Evolutionary conservation across 345 rosid genomes (phyloP), one percentile per base, ranked within the genome.

Genomic region (Salix brachista): DNA sequence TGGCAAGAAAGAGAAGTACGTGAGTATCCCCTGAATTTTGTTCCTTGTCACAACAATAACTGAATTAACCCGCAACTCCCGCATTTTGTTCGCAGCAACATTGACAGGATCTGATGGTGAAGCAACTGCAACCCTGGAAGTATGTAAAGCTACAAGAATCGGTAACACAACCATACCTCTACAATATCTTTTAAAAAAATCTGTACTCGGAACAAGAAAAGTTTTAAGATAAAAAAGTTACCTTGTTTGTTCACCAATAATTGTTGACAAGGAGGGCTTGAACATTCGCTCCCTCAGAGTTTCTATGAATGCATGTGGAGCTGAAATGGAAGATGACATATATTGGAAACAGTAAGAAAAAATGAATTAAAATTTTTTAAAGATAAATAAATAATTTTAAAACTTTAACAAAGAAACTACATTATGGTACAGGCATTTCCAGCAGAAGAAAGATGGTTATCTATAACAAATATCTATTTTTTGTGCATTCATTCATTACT

Each of bases 281-380:
- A 96, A 94, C 95, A 96, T 91, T 74, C 91, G 87, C 73, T 96
- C 99, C 83, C 97, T 91, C 88, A 96, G 80, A 60, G 98, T 96
- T 72, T 96, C 98, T 41, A 96, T 89, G 76, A 96, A 96, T 62
- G 95, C 89, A 81, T 84, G 83, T 12, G 97, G 94, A 21, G 91
- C 99, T 90, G 88, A 69, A 82, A 86, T 32, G 32, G 25, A 73
- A 19, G 30, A 77, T 37, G 58, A 42, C 12, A 73, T 64, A 56
- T 37, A 36, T 16, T 8, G 64, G 64, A 58, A 79, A 30, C 28
- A 41, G 56, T 28, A 69, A 65, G 69, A 54, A 36, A 42, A 18
- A 0, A 34, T 13, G 3, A 67, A 37, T 68, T 39, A 46, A 10
- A 30, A 0, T 4, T 4, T 34, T 34, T 34, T 34, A 34, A 41